Evolutionary conservation across 2,329 filamentous ascomycete genomes (phyloP).

Genomic region (Biscogniauxia sp.): DNA sequence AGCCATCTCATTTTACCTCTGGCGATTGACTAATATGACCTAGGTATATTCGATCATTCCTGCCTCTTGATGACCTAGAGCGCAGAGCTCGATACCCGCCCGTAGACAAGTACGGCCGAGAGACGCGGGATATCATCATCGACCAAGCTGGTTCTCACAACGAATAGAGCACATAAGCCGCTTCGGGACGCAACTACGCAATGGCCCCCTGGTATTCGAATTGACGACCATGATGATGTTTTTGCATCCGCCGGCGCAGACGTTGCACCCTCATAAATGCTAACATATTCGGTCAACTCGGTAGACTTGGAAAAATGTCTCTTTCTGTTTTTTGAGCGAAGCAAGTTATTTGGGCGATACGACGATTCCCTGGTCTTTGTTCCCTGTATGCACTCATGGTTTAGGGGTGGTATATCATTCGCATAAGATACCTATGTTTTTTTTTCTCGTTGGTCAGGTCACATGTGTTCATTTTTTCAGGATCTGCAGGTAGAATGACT

Average conservation of each 20-base stretch:
- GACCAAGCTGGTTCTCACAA: slow-evolving; percentile 45
- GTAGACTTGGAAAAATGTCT: not conserved
- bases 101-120: slow-evolving; percentile 55
- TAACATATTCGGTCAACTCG: not conserved
- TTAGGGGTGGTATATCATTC: not conserved
- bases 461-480: too few relatives aligned
- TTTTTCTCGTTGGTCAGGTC: not conserved
- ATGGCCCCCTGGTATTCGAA: not conserved
- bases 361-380: not conserved
- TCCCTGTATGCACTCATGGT: not conserved
- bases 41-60: slow-evolving; percentile 82
- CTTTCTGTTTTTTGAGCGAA: not conserved
- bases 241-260: not conserved
- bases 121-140: slow-evolving; percentile 40
- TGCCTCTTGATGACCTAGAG: slow-evolving; percentile 78
- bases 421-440: not conserved
- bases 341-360: not conserved
- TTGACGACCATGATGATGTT: not conserved
- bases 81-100: slow-evolving; percentile 70
- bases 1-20: slow-evolving; percentile 26
- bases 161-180: slow-evolving; percentile 29
- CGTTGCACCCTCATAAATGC: not conserved
- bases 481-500: too few relatives aligned
- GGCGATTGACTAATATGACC: slow-evolving; percentile 24
- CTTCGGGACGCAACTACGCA: not conserved